Conservation (phyloP, 805 yeast genomes). For the Candida awuae region DNA sequence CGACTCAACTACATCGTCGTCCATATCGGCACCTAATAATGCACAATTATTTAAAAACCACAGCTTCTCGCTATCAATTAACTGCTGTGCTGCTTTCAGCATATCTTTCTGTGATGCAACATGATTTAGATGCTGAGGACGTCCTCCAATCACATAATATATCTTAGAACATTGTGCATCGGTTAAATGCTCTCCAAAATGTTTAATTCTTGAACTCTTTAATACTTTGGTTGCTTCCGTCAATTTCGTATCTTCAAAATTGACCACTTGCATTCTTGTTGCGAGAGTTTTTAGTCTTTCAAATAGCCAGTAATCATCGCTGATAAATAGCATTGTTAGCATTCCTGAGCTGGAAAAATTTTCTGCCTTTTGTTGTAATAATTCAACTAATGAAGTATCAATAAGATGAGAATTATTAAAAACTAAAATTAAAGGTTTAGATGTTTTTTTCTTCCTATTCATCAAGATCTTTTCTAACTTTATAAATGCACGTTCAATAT, state of each 20-base stretch:
- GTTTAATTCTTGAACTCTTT: slow-evolving; percentile 39
- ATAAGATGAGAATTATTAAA: slow-evolving; percentile 72
- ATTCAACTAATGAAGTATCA: slow-evolving; percentile 63
- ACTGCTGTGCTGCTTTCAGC: slow-evolving; percentile 53
- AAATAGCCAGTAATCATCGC: slow-evolving; percentile 84
- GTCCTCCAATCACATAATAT: slow-evolving; percentile 69
- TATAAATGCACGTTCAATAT: slow-evolving; percentile 74
- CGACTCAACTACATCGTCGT: slow-evolving; percentile 80
- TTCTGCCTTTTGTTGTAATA: slow-evolving; percentile 80
- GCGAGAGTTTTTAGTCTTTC: slow-evolving; percentile 65
- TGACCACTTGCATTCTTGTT: slow-evolving; percentile 65
- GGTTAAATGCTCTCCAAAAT: slow-evolving; percentile 33
- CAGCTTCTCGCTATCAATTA: slow-evolving; percentile 73
- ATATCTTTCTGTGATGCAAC: slow-evolving; percentile 55
- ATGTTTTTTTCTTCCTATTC: slow-evolving; percentile 32
- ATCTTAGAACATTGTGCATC: slow-evolving; percentile 32
- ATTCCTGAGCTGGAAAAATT: slow-evolving; percentile 64
- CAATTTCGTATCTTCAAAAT: slow-evolving; percentile 56
- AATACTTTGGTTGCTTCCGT: slow-evolving; percentile 49
- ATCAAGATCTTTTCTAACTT: slow-evolving; percentile 69
- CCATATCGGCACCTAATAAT: slow-evolving; percentile 68
- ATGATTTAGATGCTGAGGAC: slow-evolving; percentile 74
- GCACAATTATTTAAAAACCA: slow-evolving; percentile 86
- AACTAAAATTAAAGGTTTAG: slow-evolving; percentile 56
- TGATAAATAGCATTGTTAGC: slow-evolving; percentile 58